Evolutionary conservation across 2,329 filamentous ascomycete species (phyloP), one percentile per base, ranked within the genome.

Genomic region (Myriosclerotinia curreyana): DNA sequence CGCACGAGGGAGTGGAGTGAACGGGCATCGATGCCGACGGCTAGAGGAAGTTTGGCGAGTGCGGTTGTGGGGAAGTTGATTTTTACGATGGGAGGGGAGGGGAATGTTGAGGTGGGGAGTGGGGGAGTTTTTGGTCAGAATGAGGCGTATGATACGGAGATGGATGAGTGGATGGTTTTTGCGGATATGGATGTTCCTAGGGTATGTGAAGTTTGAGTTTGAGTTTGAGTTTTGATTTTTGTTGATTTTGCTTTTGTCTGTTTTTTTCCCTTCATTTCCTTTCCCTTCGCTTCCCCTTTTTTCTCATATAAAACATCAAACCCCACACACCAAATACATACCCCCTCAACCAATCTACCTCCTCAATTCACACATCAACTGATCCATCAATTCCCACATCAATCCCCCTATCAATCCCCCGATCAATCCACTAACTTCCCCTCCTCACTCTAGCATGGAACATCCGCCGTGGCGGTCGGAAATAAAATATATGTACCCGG

Each of bases 11-110:
- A 1, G 0, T 78, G 76, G 77, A 64, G 14, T 0, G 72, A 69
- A 12, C 52, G 62, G 8, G 69, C 59, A 3, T 64, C 53, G n/a
- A 77, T 80, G 77, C 75, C 76, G 0, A 78, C 75, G 2, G 62
- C 77, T 0, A 70, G 44, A 12, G 77, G 77, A 3, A 78, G 77
- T 0, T 48, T 74, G 22, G 64, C 69, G 69, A 51, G 50, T 1
- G 75, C 67, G 0, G 69, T 70, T 0, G 53, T 78, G 1, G 73
- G 69, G 0, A 62, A 60, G 0, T 67, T 67, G n/a, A 66, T 78
- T 14, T 79, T 75, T 49, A 72, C 73, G 0, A 73, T 78, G 60
- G 77, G 77, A 1, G 77, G 77, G 7, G 77, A 79, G 53, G 77
- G 75, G 0, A 76, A 78, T 56, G 42, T 62, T 0, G 64, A 65